Evolutionary conservation across 805 yeast genomes (phyloP).

Genomic region (Saturnispora sanitii): DNA sequence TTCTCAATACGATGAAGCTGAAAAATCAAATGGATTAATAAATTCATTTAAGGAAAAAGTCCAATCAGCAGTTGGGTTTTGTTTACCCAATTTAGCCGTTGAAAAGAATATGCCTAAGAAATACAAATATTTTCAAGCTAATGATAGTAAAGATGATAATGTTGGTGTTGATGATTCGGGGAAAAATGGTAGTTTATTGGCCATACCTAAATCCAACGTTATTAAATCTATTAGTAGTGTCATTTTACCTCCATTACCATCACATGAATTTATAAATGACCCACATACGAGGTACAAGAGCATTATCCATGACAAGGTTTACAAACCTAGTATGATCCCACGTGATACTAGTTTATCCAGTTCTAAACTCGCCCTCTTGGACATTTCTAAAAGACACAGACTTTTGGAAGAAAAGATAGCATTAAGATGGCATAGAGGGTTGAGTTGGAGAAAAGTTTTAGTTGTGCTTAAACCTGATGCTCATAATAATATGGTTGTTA

Average conservation of each 20-base stretch:
- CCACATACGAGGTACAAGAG: conserved; percentile 52
- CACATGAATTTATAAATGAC: conserved; percentile 52
- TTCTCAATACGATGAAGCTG: conserved; percentile 6
- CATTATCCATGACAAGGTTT: conserved; percentile 75
- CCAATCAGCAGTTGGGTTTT: conserved; percentile 34
- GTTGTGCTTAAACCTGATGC: conserved; percentile 87
- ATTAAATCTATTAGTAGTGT: conserved; percentile 70
- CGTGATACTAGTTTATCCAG: conserved; percentile 18
- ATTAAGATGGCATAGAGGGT: conserved; percentile 70
- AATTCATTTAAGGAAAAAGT: conserved; percentile 21
- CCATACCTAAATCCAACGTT: conserved; percentile 64
- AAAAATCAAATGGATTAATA: conserved; percentile 1
- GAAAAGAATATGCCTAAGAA: conserved; percentile 14
- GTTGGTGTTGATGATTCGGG: conserved; percentile 8
- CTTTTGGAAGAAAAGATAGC: conserved; percentile 73
- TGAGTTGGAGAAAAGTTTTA: conserved; percentile 87
- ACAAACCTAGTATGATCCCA: conserved; percentile 48
- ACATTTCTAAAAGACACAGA: conserved; percentile 29
- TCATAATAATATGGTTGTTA: conserved; percentile 82
- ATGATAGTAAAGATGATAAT: conserved; percentile 11
- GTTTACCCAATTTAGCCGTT: conserved; percentile 29
- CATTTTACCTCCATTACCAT: conserved; percentile 73
- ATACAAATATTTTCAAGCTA: conserved; percentile 25
- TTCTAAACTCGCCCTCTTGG: conserved; percentile 18
- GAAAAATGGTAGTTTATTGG: conserved; percentile 1